Base-by-base conservation (phyloP, 2,329 filamentous ascomycete genomes). In the Thermoascus crustaceus region DNA sequence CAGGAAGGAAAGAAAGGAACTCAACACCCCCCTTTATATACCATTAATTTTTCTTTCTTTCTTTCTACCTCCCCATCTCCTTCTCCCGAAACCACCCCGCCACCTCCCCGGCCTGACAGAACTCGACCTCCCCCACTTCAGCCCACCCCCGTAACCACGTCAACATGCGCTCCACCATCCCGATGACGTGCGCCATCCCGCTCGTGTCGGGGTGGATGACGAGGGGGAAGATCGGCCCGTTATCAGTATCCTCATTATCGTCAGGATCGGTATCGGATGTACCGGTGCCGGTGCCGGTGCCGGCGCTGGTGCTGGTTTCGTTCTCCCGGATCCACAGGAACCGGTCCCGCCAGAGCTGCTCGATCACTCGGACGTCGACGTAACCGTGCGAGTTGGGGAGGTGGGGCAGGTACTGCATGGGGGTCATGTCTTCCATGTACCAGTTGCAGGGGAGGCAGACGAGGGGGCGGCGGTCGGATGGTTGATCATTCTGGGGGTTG, bases 151-250 rank as follows among this genome's bases (percentile, higher is more conserved):
- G 60, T 47, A 76, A 35, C 69, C 71, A 76, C 21, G 34, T 47
- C 40, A 76, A 54, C 42, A 73, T 63, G 31, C 69, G 60, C 49
- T 72, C 66, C 13, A 74, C 45, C 72, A 75, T 75, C 0, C 72
- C 72, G 46, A 76, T 69, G 1, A 78, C 65, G 61, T 78, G 75
- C 30, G 73, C 71, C 70, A 76, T 74, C 0, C 74, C 74, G 47
- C 68, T 74, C 3, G 71, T 76, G 55, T 76, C 73, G 0, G 73
- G 73, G 55, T 76, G 73, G 47, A 76, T 50, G 2, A 76, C 55
- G 11, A 76, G 49, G 11, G 68, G 67, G 34, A 75, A 75, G 0
- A 75, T 54, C 19, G 53, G 48, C 10, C 57, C 51, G n/a, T 48
- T 48, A 21, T 60, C 58, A n/a, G n/a, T n/a, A n/a, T n/a, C n/a